Conservation (phyloP, 2,329 filamentous ascomycete species). For the Furcasterigmium furcatum region DNA sequence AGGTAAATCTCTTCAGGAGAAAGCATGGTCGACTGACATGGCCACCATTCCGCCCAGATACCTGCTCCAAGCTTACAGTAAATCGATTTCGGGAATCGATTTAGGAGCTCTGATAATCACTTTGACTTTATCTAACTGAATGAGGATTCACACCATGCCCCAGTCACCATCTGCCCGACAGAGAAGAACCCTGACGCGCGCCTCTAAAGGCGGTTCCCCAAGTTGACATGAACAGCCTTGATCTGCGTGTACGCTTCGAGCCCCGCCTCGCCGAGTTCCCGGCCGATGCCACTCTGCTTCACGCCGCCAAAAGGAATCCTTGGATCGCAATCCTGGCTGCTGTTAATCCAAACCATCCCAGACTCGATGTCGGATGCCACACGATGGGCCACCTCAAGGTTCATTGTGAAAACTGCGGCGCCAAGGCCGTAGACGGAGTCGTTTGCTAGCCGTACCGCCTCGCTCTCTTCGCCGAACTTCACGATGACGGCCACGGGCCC, state of each 20-base stretch:
- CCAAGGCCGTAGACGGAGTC: constrained; percentile 53
- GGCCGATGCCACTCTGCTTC: constrained; percentile 26
- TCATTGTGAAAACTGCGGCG: constrained; percentile 52
- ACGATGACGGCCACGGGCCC: constrained; percentile 22
- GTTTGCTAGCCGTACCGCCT: constrained; percentile 27
- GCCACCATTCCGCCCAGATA: too few relatives aligned
- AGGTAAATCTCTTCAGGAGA: too few relatives aligned
- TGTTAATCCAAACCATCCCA: constrained; percentile 42
- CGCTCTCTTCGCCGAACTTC: constrained; percentile 25
- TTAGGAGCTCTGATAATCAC: too few relatives aligned
- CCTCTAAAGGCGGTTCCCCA: neutral
- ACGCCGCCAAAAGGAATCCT: constrained; percentile 26
- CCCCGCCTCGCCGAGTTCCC: constrained; percentile 24
- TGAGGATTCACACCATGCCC: too few relatives aligned
- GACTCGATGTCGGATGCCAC: constrained; percentile 48
- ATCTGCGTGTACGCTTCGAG: constrained; percentile 21
- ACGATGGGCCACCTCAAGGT: constrained; percentile 38
- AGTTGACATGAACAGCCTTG: constrained; percentile 25
- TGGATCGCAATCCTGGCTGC: constrained; percentile 25
- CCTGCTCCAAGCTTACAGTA: too few relatives aligned
- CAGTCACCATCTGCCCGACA: too few relatives aligned
- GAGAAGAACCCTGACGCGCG: too few relatives aligned
- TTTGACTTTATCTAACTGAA: too few relatives aligned
- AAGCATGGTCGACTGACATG: too few relatives aligned
- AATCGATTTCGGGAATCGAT: too few relatives aligned